Percentiles rank a stretch among this genome's conserved stretches.
These are phyloP conservation scores for Leccinum pallidistipes DNA, from an alignment of 1,284 basidiomycete species.

Conservation along the genomic window DNA sequence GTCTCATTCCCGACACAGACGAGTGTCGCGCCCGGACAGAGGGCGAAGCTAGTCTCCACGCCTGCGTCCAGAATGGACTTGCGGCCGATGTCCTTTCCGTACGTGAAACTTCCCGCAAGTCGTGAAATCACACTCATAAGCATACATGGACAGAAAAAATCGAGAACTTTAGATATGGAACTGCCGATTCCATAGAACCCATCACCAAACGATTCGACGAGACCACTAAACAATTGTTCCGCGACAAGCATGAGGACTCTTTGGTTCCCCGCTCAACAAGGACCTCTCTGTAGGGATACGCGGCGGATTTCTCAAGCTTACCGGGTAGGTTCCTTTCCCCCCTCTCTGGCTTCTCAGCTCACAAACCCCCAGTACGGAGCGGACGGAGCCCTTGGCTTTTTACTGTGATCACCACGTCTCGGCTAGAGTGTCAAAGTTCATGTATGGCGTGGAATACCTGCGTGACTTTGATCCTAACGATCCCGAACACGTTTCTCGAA, in stretches of 20 bases:
- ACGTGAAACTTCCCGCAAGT: not conserved
- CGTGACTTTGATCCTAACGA: too few species aligned
- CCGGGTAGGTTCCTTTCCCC: slow-evolving; percentile 47
- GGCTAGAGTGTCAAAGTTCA: too few species aligned
- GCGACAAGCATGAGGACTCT: slow-evolving; percentile 62
- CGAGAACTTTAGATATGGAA: slow-evolving; percentile 66
- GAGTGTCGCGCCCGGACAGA: too few species aligned
- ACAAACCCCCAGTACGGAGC: slow-evolving; percentile 48
- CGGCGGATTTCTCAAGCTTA: slow-evolving; percentile 66
- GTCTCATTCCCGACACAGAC: too few species aligned
- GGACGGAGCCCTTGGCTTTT: slow-evolving; percentile 74
- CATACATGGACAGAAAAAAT: slow-evolving; percentile 54
- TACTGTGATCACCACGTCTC: too few species aligned
- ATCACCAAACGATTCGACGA: slow-evolving; percentile 74
- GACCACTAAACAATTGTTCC: slow-evolving; percentile 75
- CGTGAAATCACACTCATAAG: not conserved
- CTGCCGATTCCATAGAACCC: slow-evolving; percentile 45
- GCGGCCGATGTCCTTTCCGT: too few species aligned
- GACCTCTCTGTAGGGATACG: slow-evolving; percentile 67
- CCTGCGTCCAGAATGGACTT: too few species aligned
- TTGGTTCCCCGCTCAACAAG: slow-evolving; percentile 77
- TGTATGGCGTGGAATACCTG: too few species aligned
- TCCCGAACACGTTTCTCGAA: too few species aligned
- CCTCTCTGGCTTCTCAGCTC: slow-evolving; percentile 8
- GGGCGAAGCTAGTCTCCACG: too few species aligned